phyloP scores from a whole-genome alignment of 768 basidiomycete genomes.

The Collybia mongolica region DNA sequence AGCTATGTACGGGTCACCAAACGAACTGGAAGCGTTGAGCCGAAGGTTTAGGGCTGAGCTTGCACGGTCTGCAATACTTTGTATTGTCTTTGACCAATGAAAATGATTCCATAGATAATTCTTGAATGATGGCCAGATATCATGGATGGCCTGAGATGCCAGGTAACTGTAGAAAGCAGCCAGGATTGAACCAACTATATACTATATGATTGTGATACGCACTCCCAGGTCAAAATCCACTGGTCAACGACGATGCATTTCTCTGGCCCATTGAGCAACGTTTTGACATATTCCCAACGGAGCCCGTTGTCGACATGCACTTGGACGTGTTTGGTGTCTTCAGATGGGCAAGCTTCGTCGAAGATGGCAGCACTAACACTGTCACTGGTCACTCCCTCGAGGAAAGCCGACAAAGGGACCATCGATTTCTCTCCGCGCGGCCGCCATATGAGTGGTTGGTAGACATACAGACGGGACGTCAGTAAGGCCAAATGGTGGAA shows the following conservation, averaged over 20 bases:
- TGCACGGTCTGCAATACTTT: conserved; percentile 31
- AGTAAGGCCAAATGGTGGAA: conserved; percentile 44
- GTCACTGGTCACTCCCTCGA: conserved; percentile 36
- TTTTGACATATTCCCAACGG: conserved; percentile 37
- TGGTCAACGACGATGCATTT: conserved; percentile 43
- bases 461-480: conserved; percentile 38
- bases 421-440: conserved; percentile 37
- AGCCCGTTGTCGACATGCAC: conserved; percentile 21
- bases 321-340: conserved; percentile 32
- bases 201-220: conserved; percentile 10
- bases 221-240: conserved; percentile 44
- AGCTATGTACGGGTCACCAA: conserved; percentile 41
- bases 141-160: conserved; percentile 34
- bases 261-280: conserved; percentile 28
- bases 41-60: conserved; percentile 32
- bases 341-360: conserved; percentile 37
- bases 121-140: conserved; percentile 39
- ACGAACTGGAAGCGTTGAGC: conserved; percentile 13
- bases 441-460: conserved; percentile 46
- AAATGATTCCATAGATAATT: conserved; percentile 37
- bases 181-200: background rate
- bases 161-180: conserved; percentile 31
- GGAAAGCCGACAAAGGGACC: conserved; percentile 43
- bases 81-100: conserved; percentile 37
- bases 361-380: conserved; percentile 34